Conservation (phyloP, 1,284 basidiomycete species). For the Rhodotorula sp. region DNA sequence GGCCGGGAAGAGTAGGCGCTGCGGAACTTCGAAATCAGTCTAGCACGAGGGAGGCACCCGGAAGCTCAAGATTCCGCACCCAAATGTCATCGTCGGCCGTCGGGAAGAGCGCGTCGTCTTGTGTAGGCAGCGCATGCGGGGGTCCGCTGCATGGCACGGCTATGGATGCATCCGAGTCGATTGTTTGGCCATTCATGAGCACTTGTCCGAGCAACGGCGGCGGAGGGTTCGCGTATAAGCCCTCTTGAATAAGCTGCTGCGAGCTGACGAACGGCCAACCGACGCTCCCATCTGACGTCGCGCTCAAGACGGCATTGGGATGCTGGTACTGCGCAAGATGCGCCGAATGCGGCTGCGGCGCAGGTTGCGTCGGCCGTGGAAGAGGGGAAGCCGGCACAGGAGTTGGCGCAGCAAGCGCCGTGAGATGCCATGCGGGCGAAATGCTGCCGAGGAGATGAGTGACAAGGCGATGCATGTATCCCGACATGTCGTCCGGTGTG, state of each 20-base stretch:
- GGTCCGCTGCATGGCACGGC: background rate
- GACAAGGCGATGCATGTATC: slow-evolving; percentile 1
- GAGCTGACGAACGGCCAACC: background rate
- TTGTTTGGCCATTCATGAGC: background rate
- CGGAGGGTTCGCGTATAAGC: background rate
- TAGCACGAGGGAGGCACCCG: too few relatives aligned
- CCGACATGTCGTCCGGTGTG: background rate
- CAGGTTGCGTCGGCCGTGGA: background rate
- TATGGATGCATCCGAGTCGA: too few relatives aligned
- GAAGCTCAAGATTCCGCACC: background rate
- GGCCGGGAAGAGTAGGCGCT: slow-evolving; percentile 3
- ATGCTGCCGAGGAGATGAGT: slow-evolving; percentile 7
- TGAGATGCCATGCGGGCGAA: background rate
- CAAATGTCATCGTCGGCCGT: slow-evolving; percentile 4
- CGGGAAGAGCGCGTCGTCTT: background rate
- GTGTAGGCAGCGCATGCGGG: background rate
- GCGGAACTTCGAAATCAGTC: background rate
- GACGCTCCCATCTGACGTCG: too few relatives aligned
- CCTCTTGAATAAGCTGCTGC: slow-evolving; percentile 2
- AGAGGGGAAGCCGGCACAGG: background rate
- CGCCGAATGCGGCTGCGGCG: background rate
- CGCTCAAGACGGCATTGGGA: background rate
- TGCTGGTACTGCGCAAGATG: background rate
- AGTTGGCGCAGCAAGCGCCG: background rate
- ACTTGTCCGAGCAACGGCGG: background rate